Evolutionary conservation across 1,139 yeast species (phyloP).

Genomic region (Candida tetrigidarum): DNA sequence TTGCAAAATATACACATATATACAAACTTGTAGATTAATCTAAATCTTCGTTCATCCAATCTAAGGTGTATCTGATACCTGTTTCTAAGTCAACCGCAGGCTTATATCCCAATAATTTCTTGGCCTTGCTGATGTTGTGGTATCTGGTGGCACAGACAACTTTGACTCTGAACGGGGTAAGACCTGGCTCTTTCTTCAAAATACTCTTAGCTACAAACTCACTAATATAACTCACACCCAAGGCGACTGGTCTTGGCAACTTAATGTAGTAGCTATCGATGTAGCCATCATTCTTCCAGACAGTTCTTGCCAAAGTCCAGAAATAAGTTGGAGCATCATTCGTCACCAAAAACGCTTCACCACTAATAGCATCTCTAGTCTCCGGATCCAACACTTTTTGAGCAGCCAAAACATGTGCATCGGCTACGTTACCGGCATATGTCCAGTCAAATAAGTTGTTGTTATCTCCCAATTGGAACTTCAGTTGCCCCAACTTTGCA

Average conservation of each 20-base stretch:
- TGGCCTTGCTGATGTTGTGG: constrained; percentile 91
- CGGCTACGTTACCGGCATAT: constrained; percentile 99
- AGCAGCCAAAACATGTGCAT: constrained; percentile 94
- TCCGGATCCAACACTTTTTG: constrained; percentile 59
- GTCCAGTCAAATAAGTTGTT: constrained; percentile 95
- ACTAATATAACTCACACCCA: constrained; percentile 78
- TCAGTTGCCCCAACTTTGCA: constrained; percentile 83
- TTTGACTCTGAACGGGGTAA: constrained; percentile 93
- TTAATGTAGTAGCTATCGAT: constrained; percentile 72
- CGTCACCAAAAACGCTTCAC: constrained; percentile 88
- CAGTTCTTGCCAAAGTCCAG: constrained; percentile 96
- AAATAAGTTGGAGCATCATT: constrained; percentile 95
- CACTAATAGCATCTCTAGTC: constrained; percentile 57
- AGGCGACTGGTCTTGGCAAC: constrained; percentile 72
- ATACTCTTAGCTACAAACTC: constrained; percentile 66
- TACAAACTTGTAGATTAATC: constrained; percentile 10
- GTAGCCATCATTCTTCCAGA: constrained; percentile 96
- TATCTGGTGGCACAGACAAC: constrained; percentile 95
- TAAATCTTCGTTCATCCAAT: constrained; percentile 81
- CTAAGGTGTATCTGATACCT: constrained; percentile 80
- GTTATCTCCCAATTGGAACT: constrained; percentile 93
- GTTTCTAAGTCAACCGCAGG: constrained; percentile 84
- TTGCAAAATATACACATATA: background rate
- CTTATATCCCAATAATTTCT: constrained; percentile 69
- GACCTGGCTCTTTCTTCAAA: constrained; percentile 85